These are phyloP conservation scores for Teunomyces kruisii DNA, from an alignment of 805 yeast species.

Conservation along the genomic window DNA sequence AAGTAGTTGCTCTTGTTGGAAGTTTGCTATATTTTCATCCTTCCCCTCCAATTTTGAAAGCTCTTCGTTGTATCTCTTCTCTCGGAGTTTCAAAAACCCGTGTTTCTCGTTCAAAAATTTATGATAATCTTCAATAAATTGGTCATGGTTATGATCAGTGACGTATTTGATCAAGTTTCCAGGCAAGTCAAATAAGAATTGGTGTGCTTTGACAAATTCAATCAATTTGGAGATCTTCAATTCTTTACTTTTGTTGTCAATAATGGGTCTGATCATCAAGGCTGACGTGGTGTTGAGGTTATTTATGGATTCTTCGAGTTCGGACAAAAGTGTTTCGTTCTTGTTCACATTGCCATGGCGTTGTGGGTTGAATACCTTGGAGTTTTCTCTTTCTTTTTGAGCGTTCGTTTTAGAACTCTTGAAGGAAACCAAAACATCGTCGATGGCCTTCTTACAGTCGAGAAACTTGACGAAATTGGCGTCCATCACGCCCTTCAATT, in stretches of 20 bases:
- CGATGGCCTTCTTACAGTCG: slow-evolving; percentile 39
- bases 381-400: slow-evolving; percentile 34
- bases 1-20: slow-evolving; percentile 25
- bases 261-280: slow-evolving; percentile 40
- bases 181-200: slow-evolving; percentile 39
- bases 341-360: slow-evolving; percentile 12
- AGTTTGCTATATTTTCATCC: slow-evolving; percentile 12
- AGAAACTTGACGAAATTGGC: slow-evolving; percentile 36
- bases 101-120: slow-evolving; percentile 26
- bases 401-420: slow-evolving; percentile 33
- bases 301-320: slow-evolving; percentile 39
- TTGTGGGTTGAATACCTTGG: slow-evolving; percentile 39
- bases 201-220: slow-evolving; percentile 32
- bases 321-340: slow-evolving; percentile 28
- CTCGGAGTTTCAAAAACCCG: slow-evolving; percentile 14
- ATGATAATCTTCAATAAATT: slow-evolving; percentile 35
- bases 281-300: slow-evolving; percentile 37
- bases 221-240: slow-evolving; percentile 31
- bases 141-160: slow-evolving; percentile 31
- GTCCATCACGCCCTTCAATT: slow-evolving; percentile 37
- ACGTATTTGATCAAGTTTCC: slow-evolving; percentile 27
- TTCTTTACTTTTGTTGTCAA: slow-evolving; percentile 38
- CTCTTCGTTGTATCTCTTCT: slow-evolving; percentile 11
- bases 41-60: slow-evolving; percentile 11
- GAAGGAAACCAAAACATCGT: slow-evolving; percentile 34